A percentile compares a stretch with the other conserved stretches of the same genome.
These are phyloP conservation scores for Coniferiporia weirii DNA, from an alignment of 1,284 basidiomycete genomes.

Conservation along the genomic window DNA sequence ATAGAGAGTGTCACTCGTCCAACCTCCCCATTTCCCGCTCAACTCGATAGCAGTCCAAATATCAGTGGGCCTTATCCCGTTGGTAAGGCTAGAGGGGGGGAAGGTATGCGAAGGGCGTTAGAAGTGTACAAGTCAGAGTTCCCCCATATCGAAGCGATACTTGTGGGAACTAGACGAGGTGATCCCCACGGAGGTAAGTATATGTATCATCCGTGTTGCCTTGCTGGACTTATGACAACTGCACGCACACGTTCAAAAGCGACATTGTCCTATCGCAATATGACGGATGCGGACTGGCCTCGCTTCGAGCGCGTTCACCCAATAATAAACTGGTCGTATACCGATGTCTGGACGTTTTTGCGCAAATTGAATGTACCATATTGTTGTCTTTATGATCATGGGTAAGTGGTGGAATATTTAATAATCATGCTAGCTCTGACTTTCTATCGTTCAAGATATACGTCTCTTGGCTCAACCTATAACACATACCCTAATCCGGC, in stretches of 20 bases:
- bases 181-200: constrained; percentile 91
- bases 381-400: constrained; percentile 87
- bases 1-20: constrained; percentile 30
- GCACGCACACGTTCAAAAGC: constrained; percentile 36
- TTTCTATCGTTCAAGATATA: constrained; percentile 60
- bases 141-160: constrained; percentile 69
- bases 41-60: neutral
- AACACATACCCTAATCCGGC: constrained; percentile 93
- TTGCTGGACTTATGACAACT: constrained; percentile 1
- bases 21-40: constrained; percentile 21
- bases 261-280: constrained; percentile 64
- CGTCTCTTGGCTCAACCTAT: constrained; percentile 90
- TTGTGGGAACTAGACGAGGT: constrained; percentile 82
- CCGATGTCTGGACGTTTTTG: constrained; percentile 87
- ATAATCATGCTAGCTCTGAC: neutral
- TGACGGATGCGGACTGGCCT: constrained; percentile 88
- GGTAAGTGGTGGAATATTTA: constrained; percentile 43
- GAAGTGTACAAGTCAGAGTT: constrained; percentile 65
- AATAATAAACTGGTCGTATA: constrained; percentile 92
- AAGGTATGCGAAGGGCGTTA: constrained; percentile 82
- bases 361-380: constrained; percentile 75
- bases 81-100: constrained; percentile 54
- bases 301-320: constrained; percentile 89
- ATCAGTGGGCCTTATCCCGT: constrained; percentile 27
- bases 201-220: neutral